phyloP scores from a whole-genome alignment of 768 basidiomycete species.

The Pulveroboletus sp. region DNA sequence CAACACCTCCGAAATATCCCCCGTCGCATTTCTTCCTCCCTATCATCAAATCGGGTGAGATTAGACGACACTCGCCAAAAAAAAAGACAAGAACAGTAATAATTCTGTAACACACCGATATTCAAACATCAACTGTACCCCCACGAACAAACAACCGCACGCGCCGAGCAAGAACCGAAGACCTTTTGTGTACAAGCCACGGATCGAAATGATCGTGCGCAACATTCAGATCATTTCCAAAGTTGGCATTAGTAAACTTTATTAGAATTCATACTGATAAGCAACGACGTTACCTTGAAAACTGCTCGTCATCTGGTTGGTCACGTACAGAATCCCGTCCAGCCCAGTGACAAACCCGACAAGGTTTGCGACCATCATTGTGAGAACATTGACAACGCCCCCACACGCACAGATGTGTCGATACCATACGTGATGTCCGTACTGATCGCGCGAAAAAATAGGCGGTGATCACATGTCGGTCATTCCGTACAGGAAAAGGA shows the following conservation, averaged over 20 bases:
- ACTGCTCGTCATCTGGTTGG: conserved; percentile 57
- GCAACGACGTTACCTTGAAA: conserved; percentile 47
- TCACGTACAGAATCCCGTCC: conserved; percentile 71
- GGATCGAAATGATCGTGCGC: background rate
- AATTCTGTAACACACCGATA: conserved; percentile 58
- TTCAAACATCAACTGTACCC: conserved; percentile 91
- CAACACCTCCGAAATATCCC: conserved; percentile 54
- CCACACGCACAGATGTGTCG: conserved; percentile 81
- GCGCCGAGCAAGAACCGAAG: conserved; percentile 59
- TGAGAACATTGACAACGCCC: conserved; percentile 74
- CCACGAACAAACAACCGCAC: conserved; percentile 67
- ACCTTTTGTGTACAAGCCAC: conserved; percentile 37
- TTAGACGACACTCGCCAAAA: background rate
- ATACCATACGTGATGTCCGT: conserved; percentile 67
- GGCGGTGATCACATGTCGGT: background rate
- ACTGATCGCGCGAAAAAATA: conserved; percentile 42
- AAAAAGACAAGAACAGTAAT: background rate
- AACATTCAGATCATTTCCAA: background rate
- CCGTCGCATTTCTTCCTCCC: conserved; percentile 68
- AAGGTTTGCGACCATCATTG: conserved; percentile 91
- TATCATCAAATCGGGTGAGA: conserved; percentile 21
- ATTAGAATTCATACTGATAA: background rate
- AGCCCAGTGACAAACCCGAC: conserved; percentile 91
- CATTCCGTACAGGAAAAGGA: background rate
- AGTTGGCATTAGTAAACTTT: background rate